phyloP scores from a whole-genome alignment of 1,139 yeast genomes.

The Yamadazyma mexicana region DNA sequence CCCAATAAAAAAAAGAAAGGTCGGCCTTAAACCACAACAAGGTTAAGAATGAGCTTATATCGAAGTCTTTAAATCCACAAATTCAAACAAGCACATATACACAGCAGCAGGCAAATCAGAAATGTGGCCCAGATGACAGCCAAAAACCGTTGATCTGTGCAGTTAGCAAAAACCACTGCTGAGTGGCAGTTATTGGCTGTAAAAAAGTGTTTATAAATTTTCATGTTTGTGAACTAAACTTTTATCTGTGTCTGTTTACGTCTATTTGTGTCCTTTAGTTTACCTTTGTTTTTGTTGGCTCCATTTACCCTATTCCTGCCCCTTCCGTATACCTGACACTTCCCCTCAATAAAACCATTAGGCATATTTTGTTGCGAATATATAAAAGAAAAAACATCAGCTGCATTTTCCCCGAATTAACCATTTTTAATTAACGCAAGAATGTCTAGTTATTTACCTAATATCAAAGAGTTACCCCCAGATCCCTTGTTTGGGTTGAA shows the following conservation, averaged over 20 bases:
- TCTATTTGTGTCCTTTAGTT: neutral
- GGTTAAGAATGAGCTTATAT: too few relatives aligned
- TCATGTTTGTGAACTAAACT: neutral
- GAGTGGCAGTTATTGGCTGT: too few relatives aligned
- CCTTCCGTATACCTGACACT: neutral
- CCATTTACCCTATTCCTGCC: neutral
- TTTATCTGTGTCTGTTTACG: neutral
- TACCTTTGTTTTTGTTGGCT: neutral
- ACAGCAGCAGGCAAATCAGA: too few relatives aligned
- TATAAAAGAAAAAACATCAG: conserved; percentile 1
- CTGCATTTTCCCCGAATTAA: neutral
- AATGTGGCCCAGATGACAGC: too few relatives aligned
- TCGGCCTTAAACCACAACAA: too few relatives aligned
- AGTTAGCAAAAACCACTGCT: too few relatives aligned
- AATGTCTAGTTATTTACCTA: conserved; percentile 45
- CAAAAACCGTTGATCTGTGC: too few relatives aligned
- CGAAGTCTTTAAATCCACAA: too few relatives aligned
- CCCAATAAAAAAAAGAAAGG: too few relatives aligned
- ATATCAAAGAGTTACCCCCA: conserved; percentile 63
- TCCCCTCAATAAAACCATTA: conserved; percentile 3
- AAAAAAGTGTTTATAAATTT: too few relatives aligned
- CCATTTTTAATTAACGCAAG: neutral
- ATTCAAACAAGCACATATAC: too few relatives aligned
- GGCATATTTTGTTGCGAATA: neutral
- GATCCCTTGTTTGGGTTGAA: conserved; percentile 84